Conservation (phyloP, 176 grass and related monocot genomes). For the Musa schizocarpa region DNA sequence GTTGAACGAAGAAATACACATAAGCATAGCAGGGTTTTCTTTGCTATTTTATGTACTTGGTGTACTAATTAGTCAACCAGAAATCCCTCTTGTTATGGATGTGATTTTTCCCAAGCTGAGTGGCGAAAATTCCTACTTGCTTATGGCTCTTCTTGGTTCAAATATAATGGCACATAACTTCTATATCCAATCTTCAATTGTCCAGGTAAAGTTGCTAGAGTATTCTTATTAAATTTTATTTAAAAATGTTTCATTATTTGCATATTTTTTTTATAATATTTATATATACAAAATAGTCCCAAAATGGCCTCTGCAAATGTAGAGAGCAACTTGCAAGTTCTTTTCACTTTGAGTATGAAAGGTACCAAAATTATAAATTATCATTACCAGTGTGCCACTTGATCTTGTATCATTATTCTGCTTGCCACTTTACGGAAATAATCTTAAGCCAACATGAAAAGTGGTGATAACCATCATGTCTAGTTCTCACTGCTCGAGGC, state of each 20-base stretch:
- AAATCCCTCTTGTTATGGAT: slow-evolving; percentile 67
- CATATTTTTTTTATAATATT: neutral
- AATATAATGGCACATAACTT: slow-evolving; percentile 97
- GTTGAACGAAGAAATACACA: slow-evolving; percentile 39
- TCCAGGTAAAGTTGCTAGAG: slow-evolving; percentile 46
- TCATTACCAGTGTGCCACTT: neutral
- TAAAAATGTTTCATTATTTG: neutral
- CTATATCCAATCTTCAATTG: slow-evolving; percentile 89
- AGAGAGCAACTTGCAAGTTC: neutral
- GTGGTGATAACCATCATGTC: no score
- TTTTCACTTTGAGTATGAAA: neutral
- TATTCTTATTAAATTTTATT: neutral
- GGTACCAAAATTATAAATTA: no score
- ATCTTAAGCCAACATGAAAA: no score
- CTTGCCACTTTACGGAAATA: neutral
- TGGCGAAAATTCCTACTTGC: slow-evolving; percentile 77
- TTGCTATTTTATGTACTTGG: slow-evolving; percentile 86
- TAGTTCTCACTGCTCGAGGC: no score
- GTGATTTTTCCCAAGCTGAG: slow-evolving; percentile 86
- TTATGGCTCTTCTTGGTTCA: slow-evolving; percentile 96
- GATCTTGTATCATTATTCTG: neutral
- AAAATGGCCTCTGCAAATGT: neutral
- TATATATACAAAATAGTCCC: neutral
- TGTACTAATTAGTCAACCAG: slow-evolving; percentile 75
- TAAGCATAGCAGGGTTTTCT: slow-evolving; percentile 53